phyloP scores from a whole-genome alignment of 306 rosid species.

The Rosa multiflora region DNA sequence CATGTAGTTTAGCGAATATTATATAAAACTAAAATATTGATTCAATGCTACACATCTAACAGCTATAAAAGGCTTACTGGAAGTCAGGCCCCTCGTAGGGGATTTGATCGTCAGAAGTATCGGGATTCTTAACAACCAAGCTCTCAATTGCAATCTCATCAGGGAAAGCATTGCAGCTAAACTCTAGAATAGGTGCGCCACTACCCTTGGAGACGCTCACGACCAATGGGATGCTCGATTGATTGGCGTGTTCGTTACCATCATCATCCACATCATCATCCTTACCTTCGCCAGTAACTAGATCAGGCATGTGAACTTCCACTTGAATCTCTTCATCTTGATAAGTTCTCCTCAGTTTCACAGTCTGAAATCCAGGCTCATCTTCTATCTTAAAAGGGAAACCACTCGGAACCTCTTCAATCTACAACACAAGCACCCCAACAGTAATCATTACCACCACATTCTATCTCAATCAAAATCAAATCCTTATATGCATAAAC shows the following conservation, averaged over 20 bases:
- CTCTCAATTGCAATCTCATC: slow-evolving; percentile 73
- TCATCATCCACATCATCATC: slow-evolving; percentile 31
- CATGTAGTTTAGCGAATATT: neutral
- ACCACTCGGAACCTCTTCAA: slow-evolving; percentile 51
- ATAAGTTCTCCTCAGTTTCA: slow-evolving; percentile 68
- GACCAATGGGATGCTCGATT: slow-evolving; percentile 68
- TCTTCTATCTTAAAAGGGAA: slow-evolving; percentile 79
- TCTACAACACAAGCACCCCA: slow-evolving; percentile 35
- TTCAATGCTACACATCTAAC: neutral
- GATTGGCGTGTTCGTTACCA: slow-evolving; percentile 40
- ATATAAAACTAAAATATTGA: neutral
- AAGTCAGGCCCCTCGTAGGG: slow-evolving; percentile 92
- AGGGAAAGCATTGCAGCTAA: slow-evolving; percentile 65
- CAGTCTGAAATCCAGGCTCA: slow-evolving; percentile 52
- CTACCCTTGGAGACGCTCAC: slow-evolving; percentile 66
- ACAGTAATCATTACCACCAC: neutral
- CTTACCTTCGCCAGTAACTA: slow-evolving; percentile 60
- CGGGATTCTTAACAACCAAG: slow-evolving; percentile 68
- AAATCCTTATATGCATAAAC: neutral
- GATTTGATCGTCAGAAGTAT: slow-evolving; percentile 59
- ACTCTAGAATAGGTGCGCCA: slow-evolving; percentile 67
- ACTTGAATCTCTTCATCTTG: slow-evolving; percentile 75
- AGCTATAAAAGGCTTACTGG: slow-evolving; percentile 43
- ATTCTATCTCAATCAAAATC: neutral
- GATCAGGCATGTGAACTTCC: slow-evolving; percentile 88